Evolutionary conservation across 75 land plant species (phyloP).

Genomic region (Pinus albicaulis): DNA sequence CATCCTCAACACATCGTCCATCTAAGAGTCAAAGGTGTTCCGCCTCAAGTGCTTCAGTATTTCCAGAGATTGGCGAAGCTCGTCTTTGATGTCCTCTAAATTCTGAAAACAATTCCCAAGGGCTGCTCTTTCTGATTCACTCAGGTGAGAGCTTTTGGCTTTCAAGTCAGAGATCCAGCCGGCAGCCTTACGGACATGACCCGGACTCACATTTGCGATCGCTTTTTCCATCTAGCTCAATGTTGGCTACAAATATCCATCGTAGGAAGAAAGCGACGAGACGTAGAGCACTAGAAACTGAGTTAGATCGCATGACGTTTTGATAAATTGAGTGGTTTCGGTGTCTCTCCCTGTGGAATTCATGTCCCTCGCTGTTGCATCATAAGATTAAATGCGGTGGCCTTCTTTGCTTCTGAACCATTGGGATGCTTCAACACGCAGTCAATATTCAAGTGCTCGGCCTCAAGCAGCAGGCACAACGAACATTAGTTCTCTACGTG

Average conservation of each 20-base stretch:
- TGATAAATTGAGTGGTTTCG: no score
- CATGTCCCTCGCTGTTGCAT: no score
- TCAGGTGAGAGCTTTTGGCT: neutral
- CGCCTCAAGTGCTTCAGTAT: slow-evolving; percentile 14
- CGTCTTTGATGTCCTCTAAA: slow-evolving; percentile 24
- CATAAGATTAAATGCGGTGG: no score
- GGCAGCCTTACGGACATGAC: neutral
- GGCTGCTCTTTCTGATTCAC: slow-evolving; percentile 1
- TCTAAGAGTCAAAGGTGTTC: slow-evolving; percentile 13
- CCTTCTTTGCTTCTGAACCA: no score
- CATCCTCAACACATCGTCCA: slow-evolving; percentile 42
- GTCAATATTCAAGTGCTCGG: no score
- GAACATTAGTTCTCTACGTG: no score
- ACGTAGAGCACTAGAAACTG: slow-evolving; percentile 25
- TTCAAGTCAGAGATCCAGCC: slow-evolving; percentile 6
- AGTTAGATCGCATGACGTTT: slow-evolving; percentile 21
- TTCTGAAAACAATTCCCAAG: slow-evolving; percentile 33
- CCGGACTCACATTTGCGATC: slow-evolving; percentile 25
- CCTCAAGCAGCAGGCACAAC: no score
- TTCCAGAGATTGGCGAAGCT: slow-evolving; percentile 19
- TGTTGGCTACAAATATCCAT: slow-evolving; percentile 11
- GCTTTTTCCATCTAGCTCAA: slow-evolving; percentile 31
- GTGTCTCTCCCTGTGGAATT: no score
- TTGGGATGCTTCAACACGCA: no score
- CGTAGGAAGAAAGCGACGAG: slow-evolving; percentile 29